These are phyloP conservation scores for Vigna trinervia DNA, from an alignment of 306 rosid species.

Conservation along the genomic window DNA sequence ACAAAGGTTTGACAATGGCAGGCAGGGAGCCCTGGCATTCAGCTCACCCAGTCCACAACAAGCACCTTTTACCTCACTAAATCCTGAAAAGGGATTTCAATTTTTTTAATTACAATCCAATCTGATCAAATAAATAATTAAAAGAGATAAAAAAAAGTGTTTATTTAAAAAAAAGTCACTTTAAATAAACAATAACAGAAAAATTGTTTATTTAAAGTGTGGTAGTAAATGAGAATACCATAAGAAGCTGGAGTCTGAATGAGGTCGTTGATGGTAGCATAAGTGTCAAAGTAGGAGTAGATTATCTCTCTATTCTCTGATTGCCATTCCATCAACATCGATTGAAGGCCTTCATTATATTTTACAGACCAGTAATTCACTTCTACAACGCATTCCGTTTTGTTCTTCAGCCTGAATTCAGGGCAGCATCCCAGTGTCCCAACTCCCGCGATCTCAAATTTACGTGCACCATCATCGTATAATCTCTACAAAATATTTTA, in stretches of 20 bases:
- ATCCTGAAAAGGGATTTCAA: slow-evolving; percentile 57
- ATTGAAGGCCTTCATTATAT: slow-evolving; percentile 62
- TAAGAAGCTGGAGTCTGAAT: slow-evolving; percentile 56
- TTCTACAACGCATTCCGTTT: slow-evolving; percentile 59
- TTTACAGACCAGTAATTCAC: slow-evolving; percentile 50
- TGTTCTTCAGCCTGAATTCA: slow-evolving; percentile 52
- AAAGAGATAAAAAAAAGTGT: no score
- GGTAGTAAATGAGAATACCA: slow-evolving; percentile 44
- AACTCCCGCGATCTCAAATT: slow-evolving; percentile 63
- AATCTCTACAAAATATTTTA: slow-evolving; percentile 55
- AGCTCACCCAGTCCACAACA: slow-evolving; percentile 76
- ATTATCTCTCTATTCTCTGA: slow-evolving; percentile 49
- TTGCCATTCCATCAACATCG: slow-evolving; percentile 59
- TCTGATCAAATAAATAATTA: background rate
- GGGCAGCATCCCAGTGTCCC: slow-evolving; percentile 84
- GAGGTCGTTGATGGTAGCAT: slow-evolving; percentile 50
- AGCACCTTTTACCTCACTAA: slow-evolving; percentile 66
- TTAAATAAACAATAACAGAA: no score
- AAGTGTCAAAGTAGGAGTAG: slow-evolving; percentile 76
- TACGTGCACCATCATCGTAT: slow-evolving; percentile 67
- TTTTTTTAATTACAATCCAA: slow-evolving; percentile 30
- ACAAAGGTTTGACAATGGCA: slow-evolving; percentile 62
- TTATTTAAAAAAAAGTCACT: no score
- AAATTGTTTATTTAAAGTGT: no score
- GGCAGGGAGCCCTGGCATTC: slow-evolving; percentile 58